Evolutionary conservation across 2,329 filamentous ascomycete genomes (phyloP).

Genomic region (Microdochium trichocladiopsis): DNA sequence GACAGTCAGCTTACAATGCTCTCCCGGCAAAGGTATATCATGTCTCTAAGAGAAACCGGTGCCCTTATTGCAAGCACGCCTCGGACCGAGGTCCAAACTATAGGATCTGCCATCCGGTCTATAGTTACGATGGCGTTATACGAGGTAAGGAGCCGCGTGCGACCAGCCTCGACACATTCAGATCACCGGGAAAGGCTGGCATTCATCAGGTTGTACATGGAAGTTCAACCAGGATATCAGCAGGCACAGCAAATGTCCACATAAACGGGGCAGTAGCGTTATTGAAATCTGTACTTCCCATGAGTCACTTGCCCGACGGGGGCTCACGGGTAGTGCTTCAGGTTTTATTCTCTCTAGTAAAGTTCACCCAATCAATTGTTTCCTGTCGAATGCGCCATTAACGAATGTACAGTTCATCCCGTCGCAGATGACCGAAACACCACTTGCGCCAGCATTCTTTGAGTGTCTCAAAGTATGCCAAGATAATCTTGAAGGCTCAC

Average conservation of each 20-base stretch:
- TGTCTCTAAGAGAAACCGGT: conserved; percentile 41
- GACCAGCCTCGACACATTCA: neutral
- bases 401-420: conserved; percentile 33
- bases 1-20: conserved; percentile 35
- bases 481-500: conserved; percentile 18
- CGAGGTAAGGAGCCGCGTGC: conserved; percentile 37
- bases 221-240: conserved; percentile 36
- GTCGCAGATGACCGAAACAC: conserved; percentile 28
- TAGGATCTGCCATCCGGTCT: conserved; percentile 39
- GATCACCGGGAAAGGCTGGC: conserved; percentile 8
- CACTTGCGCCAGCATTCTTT: conserved; percentile 32
- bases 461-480: conserved; percentile 34
- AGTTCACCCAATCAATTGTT: conserved; percentile 7
- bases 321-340: conserved; percentile 47
- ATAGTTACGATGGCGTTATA: conserved; percentile 55
- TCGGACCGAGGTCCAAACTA: conserved; percentile 18
- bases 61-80: conserved; percentile 26
- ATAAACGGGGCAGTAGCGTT: conserved; percentile 53
- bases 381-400: too few relatives aligned
- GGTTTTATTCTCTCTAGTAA: conserved; percentile 49
- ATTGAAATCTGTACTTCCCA: conserved; percentile 37
- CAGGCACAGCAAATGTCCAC: conserved; percentile 48
- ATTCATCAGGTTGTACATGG: conserved; percentile 25
- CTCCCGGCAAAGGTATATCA: conserved; percentile 45
- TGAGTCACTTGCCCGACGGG: conserved; percentile 26